Evolutionary conservation across 108 stramenopile genomes (phyloP).

Genomic region (Nitzschia sp.): DNA sequence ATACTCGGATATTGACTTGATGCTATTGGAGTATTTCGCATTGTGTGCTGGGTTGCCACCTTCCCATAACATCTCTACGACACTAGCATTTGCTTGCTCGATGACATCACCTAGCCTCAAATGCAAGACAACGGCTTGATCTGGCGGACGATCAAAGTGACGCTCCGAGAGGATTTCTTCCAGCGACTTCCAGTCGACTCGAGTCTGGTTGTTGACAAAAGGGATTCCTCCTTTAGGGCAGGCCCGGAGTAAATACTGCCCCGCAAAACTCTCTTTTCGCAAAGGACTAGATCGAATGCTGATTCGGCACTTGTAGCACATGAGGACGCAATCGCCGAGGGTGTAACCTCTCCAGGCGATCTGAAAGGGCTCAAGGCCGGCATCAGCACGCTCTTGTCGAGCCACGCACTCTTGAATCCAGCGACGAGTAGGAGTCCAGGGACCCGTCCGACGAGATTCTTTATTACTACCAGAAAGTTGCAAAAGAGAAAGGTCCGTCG

Average conservation of each 20-base stretch:
- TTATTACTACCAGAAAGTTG: no score
- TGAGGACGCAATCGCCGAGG: neutral
- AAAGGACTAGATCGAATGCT: neutral
- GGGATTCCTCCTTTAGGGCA: neutral
- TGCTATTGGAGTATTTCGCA: neutral
- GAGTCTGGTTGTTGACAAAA: neutral
- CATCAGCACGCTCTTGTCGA: no score
- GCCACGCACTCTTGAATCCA: no score
- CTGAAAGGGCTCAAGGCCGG: no score
- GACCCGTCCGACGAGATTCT: no score
- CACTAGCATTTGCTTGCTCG: neutral
- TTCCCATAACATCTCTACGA: neutral
- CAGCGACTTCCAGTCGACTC: neutral
- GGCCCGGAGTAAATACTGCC: neutral
- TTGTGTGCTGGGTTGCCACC: neutral
- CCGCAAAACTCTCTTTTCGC: neutral
- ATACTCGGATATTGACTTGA: neutral
- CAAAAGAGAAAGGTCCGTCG: no score
- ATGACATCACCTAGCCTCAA: neutral
- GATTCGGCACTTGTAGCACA: neutral
- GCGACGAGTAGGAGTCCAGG: no score
- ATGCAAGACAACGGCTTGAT: neutral
- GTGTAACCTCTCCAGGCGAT: neutral
- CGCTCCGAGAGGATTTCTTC: neutral
- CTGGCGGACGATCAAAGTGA: neutral